Evolutionary conservation across 768 basidiomycete genomes (phyloP), one percentile per base, ranked within the genome.

Genomic region (Cyclocybe aegerita): DNA sequence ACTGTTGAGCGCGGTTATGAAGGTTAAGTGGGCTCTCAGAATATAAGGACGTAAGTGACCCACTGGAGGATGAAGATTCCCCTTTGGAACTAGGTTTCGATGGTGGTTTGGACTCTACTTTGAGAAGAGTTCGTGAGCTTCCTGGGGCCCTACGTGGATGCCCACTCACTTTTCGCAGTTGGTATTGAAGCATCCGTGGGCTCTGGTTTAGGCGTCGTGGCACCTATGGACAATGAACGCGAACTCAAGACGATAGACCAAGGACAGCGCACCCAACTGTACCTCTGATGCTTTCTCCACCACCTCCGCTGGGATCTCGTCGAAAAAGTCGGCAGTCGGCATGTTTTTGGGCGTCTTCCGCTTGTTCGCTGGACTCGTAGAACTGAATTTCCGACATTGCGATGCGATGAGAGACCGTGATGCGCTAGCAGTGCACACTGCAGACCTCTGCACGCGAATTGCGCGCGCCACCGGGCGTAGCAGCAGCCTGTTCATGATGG

Each of bases 401-500:
- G 59, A 48, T 2, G 55, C 46, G 16, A 55, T 46, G 29, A 60
- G 50, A 11, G 53, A 46, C 23, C 55, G 50, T 11, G 31, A 15
- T 15, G 54, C 33, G 32, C 48, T 46, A 31, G 44, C 45, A 33
- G 38, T 44, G 33, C 49, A 51, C 43, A 50, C 40, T 29, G 50
- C 35, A 15, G 53, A 30, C 16, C 58, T 56, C 36, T 61, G 67
- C 9, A 55, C 62, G 57, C 69, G 65, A 49, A 63, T 55, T 44
- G 59, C 60, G 52, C 69, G 70, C 49, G 67, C 58, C 35, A 64
- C 46, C 23, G 62, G 63, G 34, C 60, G 55, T 43, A 64, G 48
- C 37, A 62, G 53, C 49, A 62, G 56, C 49, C 59, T 55, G 49
- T 59, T 54, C 59, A 61, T 65, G 55, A 47, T 47, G 48, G 49